Percentiles rank a stretch among this genome's conserved stretches.
Evolutionary conservation across 1,284 basidiomycete species (phyloP).

Genomic region (Leccinum subrobustum): DNA sequence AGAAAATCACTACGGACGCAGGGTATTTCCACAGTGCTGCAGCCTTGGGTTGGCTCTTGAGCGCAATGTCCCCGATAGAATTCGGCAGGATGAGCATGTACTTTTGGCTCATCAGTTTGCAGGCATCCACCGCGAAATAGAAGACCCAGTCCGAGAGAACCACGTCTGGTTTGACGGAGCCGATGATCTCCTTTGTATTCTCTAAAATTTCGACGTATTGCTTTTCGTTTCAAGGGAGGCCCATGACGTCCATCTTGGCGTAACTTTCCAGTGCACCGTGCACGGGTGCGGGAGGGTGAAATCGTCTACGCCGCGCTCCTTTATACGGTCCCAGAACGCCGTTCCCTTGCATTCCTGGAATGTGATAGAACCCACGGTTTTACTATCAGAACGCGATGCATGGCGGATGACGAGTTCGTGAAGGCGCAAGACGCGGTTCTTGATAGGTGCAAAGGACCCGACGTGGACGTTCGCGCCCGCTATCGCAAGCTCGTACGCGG

Average conservation of each 20-base stretch:
- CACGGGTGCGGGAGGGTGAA: not conserved
- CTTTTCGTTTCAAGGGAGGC: not conserved
- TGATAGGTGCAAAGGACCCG: too few species aligned
- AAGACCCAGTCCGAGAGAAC: constrained; percentile 1
- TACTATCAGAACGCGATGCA: not conserved
- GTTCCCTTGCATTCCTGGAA: constrained; percentile 6
- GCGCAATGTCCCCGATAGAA: not conserved
- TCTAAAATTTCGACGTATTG: constrained; percentile 3
- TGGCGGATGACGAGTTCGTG: constrained; percentile 8
- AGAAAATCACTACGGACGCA: not conserved
- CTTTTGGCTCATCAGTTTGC: constrained; percentile 4
- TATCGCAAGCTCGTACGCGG: constrained; percentile 10
- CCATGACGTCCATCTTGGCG: not conserved
- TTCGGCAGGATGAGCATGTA: constrained; percentile 1
- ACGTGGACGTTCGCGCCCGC: constrained; percentile 7
- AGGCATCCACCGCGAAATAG: constrained; percentile 8
- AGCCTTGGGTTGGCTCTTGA: not conserved
- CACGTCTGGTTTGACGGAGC: constrained; percentile 1
- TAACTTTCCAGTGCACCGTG: constrained; percentile 5
- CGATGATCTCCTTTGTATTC: constrained; percentile 2
- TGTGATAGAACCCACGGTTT: not conserved
- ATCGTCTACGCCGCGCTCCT: not conserved
- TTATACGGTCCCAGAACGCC: not conserved
- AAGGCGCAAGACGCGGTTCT: not conserved
- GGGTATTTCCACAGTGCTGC: constrained; percentile 12